Evolutionary conservation across 2,329 filamentous ascomycete species (phyloP), one percentile per base, ranked within the genome.

Genomic region (Venturia effusa): DNA sequence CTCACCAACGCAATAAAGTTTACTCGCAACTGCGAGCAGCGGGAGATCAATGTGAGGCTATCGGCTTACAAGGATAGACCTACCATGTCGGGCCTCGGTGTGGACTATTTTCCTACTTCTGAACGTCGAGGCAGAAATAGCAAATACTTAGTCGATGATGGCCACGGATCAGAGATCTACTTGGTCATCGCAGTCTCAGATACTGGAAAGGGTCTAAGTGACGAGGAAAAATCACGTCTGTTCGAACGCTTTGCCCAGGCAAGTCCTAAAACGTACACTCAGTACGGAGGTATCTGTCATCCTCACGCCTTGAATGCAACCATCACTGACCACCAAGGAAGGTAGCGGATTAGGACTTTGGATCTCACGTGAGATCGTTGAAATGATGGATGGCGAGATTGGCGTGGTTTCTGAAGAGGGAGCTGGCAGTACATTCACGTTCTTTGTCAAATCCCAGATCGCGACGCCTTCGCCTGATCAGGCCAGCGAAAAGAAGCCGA

Each of bases 221-320:
- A 81, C 32, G 78, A 82, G 37, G 85, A 87, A 68, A 85, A 59
- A n/a, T 45, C 51, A 19, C 15, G 81, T 39, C 77, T 90, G 0
- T 90, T 90, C 71, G 81, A 87, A 66, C 81, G 86, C 30, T 90
- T 90, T 71, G 82, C 84, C 11, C 88, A 90, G 73, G 85, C 85
- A 0, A 86, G 81, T 19, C 82, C 85, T 4, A 83, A 81, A 64
- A 89, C 86, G 0, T 86, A 88, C 17, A 62, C 30, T 8, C 1
- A 34, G 8, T 62, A 62, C 30, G 61, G 48, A 1, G 48, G n/a
- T n/a, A n/a, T n/a, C n/a, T n/a, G n/a, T n/a, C n/a, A n/a, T n/a
- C n/a, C n/a, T n/a, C n/a, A n/a, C n/a, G n/a, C n/a, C n/a, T n/a
- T n/a, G n/a, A n/a, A n/a, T n/a, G n/a, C n/a, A n/a, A n/a, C n/a